Conservation (phyloP, 495 filamentous ascomycete species). For the Neurospora sublineolata region DNA sequence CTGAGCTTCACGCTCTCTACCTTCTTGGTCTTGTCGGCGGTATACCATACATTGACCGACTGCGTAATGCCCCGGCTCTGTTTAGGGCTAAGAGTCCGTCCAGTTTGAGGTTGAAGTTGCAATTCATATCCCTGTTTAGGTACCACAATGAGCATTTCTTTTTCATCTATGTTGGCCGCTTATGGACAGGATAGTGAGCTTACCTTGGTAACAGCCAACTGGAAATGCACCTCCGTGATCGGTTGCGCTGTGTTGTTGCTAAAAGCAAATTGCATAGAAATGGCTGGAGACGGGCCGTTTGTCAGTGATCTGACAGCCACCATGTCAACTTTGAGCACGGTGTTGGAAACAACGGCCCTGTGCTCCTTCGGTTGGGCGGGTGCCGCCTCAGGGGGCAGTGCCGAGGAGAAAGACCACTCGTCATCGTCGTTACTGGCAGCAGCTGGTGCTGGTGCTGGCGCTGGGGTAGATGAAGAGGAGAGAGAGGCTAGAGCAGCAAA, state of each 20-base stretch:
- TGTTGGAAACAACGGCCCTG: slow-evolving; percentile 36
- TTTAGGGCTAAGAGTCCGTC: slow-evolving; percentile 58
- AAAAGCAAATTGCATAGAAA: slow-evolving; percentile 58
- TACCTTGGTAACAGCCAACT: slow-evolving; percentile 89
- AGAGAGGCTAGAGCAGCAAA: slow-evolving; percentile 59
- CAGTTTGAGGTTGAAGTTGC: slow-evolving; percentile 71
- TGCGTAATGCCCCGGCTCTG: slow-evolving; percentile 75
- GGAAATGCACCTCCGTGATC: slow-evolving; percentile 74
- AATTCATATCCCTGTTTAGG: slow-evolving; percentile 58
- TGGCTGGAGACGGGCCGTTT: slow-evolving; percentile 34
- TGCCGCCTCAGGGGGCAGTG: slow-evolving; percentile 54
- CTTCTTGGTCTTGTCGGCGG: slow-evolving; percentile 55
- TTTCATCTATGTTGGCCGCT: background rate
- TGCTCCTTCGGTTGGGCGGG: slow-evolving; percentile 31
- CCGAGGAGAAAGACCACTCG: slow-evolving; percentile 89
- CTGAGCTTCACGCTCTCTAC: slow-evolving; percentile 73
- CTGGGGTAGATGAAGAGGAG: slow-evolving; percentile 25
- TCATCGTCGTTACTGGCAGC: slow-evolving; percentile 52
- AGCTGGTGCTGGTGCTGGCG: slow-evolving; percentile 20
- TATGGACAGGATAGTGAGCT: slow-evolving; percentile 5
- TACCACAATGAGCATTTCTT: background rate
- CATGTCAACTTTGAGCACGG: slow-evolving; percentile 40
- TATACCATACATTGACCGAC: slow-evolving; percentile 56
- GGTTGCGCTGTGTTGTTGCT: slow-evolving; percentile 63
- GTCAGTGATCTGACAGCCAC: slow-evolving; percentile 30